Conservation (phyloP, 2,329 filamentous ascomycete genomes). For the Colletotrichum acutatum region DNA sequence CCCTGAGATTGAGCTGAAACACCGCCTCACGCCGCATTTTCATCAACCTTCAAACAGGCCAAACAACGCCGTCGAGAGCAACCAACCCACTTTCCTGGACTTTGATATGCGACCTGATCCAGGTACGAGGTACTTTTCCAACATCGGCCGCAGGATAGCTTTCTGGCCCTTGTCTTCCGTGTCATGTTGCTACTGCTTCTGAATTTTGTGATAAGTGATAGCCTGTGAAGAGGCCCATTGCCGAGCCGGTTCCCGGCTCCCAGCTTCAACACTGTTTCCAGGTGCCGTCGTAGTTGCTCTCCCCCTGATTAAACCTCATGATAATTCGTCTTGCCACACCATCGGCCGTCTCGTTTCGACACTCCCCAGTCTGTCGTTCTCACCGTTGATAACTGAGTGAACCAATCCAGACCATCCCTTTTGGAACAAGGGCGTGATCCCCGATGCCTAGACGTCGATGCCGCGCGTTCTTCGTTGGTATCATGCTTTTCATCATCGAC, state of each 20-base stretch:
- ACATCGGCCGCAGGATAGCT: background rate
- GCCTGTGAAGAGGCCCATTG: background rate
- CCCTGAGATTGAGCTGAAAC: slow-evolving; percentile 47
- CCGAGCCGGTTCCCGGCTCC: background rate
- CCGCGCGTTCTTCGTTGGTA: background rate
- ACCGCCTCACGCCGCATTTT: slow-evolving; percentile 42
- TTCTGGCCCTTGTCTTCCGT: background rate
- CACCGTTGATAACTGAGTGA: background rate
- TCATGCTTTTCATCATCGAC: background rate
- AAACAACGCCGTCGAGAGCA: slow-evolving; percentile 15
- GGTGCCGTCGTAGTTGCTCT: background rate
- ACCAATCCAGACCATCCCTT: background rate
- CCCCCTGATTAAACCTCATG: background rate
- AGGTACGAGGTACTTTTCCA: background rate
- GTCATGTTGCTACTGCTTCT: background rate
- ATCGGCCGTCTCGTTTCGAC: slow-evolving; percentile 12
- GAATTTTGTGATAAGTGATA: background rate
- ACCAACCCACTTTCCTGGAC: background rate
- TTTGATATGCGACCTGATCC: background rate
- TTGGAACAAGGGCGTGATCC: background rate
- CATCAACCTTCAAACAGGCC: slow-evolving; percentile 43
- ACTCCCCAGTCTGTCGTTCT: slow-evolving; percentile 6
- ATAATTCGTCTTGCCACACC: background rate
- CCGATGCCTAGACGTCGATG: background rate
- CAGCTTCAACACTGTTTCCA: background rate